These are phyloP conservation scores for Colletotrichum sp. DNA, from an alignment of 2,329 filamentous ascomycete genomes.

Conservation along the genomic window DNA sequence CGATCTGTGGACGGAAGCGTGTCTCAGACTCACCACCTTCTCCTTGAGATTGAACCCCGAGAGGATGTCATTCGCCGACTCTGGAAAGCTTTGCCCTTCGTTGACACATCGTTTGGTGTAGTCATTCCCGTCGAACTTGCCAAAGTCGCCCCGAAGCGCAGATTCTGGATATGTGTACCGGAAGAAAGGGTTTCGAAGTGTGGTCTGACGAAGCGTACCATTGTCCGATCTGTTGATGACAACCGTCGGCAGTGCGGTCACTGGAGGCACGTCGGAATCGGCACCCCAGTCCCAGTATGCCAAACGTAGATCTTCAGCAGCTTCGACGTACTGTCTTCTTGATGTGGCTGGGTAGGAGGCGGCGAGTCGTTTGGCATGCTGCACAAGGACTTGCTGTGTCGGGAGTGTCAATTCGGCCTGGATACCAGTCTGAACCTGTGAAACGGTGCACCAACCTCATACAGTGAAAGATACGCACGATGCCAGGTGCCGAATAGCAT, in stretches of 20 bases:
- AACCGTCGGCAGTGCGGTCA: conserved; percentile 37
- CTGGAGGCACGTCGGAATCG: conserved; percentile 44
- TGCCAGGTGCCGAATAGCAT: conserved; percentile 28
- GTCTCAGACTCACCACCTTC: conserved; percentile 40
- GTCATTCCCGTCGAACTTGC: conserved; percentile 25
- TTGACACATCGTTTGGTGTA: conserved; percentile 14
- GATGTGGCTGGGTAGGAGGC: neutral
- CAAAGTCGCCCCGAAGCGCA: conserved; percentile 41
- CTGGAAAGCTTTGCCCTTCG: conserved; percentile 36
- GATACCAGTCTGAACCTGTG: neutral
- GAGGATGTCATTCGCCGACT: conserved; percentile 40
- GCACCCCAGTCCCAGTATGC: conserved; percentile 62
- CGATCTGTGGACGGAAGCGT: neutral
- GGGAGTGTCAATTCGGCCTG: neutral
- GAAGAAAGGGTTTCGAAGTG: conserved; percentile 56
- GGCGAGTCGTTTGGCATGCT: conserved; percentile 26
- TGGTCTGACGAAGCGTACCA: conserved; percentile 25
- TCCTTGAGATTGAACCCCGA: conserved; percentile 37
- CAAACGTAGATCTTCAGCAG: conserved; percentile 49
- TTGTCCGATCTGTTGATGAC: conserved; percentile 46
- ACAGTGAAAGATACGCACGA: conserved; percentile 22
- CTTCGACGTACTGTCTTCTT: conserved; percentile 39
- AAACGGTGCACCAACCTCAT: conserved; percentile 31
- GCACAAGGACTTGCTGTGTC: conserved; percentile 28
- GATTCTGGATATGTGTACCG: conserved; percentile 52